phyloP scores from a whole-genome alignment of 805 yeast species.

The Candida peoriensis region DNA sequence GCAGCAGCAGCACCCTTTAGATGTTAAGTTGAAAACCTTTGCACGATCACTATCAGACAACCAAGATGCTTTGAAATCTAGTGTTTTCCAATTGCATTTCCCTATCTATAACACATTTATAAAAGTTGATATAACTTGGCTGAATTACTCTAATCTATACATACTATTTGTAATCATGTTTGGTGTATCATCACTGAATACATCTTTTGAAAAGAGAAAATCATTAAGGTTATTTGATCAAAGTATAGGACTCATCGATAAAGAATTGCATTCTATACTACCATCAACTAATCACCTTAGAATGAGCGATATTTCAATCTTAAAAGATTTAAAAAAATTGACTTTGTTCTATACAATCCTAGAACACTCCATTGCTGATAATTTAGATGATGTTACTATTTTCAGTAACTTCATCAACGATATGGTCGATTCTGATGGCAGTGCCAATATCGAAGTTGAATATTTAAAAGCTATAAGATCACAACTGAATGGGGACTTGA shows the following conservation, averaged over 20 bases:
- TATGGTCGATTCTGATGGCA: too few relatives aligned
- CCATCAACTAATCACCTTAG: background rate
- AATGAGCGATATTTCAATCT: background rate
- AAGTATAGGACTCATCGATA: slow-evolving; percentile 2
- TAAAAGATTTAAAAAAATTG: slow-evolving; percentile 2
- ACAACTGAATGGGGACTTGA: slow-evolving; percentile 14
- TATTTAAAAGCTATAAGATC: slow-evolving; percentile 12
- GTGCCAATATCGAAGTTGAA: background rate
- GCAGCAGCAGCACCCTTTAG: too few relatives aligned
- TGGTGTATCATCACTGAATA: slow-evolving; percentile 11
- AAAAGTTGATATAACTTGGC: slow-evolving; percentile 3
- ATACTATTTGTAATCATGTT: slow-evolving; percentile 6
- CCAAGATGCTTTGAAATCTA: background rate
- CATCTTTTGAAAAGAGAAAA: slow-evolving; percentile 20
- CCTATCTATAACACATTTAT: background rate
- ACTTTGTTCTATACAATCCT: slow-evolving; percentile 11
- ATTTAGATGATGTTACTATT: slow-evolving; percentile 1
- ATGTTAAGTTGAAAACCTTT: slow-evolving; percentile 2
- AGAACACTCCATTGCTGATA: slow-evolving; percentile 11
- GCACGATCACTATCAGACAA: slow-evolving; percentile 4
- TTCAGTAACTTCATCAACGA: background rate
- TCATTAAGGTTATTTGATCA: slow-evolving; percentile 6
- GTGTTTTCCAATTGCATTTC: background rate
- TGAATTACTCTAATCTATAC: slow-evolving; percentile 6
- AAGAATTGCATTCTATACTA: background rate